Evolutionary conservation across 2,329 filamentous ascomycete genomes (phyloP).

Genomic region (Fusarium hainanense): DNA sequence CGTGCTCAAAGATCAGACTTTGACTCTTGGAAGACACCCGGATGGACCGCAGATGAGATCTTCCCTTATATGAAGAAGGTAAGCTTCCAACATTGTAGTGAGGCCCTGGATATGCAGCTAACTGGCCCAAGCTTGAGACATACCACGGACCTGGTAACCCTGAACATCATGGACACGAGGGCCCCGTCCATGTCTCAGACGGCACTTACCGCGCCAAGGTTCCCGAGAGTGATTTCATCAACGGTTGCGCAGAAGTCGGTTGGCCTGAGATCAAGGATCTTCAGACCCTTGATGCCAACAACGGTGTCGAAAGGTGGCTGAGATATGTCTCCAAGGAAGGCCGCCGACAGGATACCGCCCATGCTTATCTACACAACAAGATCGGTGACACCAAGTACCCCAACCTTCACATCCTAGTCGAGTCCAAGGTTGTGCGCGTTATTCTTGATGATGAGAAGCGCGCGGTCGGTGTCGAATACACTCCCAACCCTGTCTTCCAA

Average conservation of each 20-base stretch:
- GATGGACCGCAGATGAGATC: constrained; percentile 50
- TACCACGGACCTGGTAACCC: constrained; percentile 61
- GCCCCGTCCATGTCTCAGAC: constrained; percentile 66
- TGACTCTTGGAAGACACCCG: constrained; percentile 50
- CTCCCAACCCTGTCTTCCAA: constrained; percentile 53
- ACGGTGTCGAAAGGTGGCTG: constrained; percentile 47
- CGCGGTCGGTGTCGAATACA: constrained; percentile 70
- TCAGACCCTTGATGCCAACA: constrained; percentile 59
- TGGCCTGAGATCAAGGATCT: constrained; percentile 65
- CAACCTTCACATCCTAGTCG: constrained; percentile 69
- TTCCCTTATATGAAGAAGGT: constrained; percentile 50
- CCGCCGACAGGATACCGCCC: constrained; percentile 67
- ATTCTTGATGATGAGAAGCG: constrained; percentile 62
- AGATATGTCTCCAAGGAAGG: constrained; percentile 61
- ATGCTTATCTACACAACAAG: constrained; percentile 56
- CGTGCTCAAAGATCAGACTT: constrained; percentile 49
- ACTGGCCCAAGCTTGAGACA: constrained; percentile 60
- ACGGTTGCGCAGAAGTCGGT: constrained; percentile 59
- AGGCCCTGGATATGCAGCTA: neutral
- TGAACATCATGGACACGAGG: constrained; percentile 62
- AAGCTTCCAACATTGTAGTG: accelerated
- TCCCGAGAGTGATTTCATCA: constrained; percentile 61
- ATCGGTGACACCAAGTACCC: constrained; percentile 55
- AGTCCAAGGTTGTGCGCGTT: constrained; percentile 66
- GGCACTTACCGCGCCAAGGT: constrained; percentile 57